Evolutionary conservation across 1,284 basidiomycete species (phyloP).

Genomic region (Ceratobasidium sp.): DNA sequence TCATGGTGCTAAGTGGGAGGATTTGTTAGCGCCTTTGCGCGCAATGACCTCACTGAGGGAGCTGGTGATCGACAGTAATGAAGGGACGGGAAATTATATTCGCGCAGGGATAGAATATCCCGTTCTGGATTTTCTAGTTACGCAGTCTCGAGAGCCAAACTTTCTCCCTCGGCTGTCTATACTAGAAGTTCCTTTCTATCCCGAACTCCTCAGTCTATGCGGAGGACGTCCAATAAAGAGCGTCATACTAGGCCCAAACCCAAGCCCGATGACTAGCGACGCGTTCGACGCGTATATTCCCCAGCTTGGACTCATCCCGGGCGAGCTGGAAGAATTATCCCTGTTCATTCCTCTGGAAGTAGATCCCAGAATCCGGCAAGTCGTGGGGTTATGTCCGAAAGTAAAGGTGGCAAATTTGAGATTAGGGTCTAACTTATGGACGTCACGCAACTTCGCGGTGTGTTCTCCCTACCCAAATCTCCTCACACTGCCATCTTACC

Average conservation of each 20-base stretch:
- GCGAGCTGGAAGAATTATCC: not conserved
- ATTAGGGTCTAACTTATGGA: not conserved
- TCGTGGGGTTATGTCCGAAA: slow-evolving; percentile 13
- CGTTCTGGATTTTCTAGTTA: slow-evolving; percentile 8
- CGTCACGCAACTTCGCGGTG: slow-evolving; percentile 10
- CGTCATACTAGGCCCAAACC: slow-evolving; percentile 12
- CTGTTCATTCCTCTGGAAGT: not conserved
- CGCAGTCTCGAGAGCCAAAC: not conserved
- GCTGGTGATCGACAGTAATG: slow-evolving; percentile 9
- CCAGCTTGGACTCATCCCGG: not conserved
- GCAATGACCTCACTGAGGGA: slow-evolving; percentile 7
- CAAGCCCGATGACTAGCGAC: not conserved
- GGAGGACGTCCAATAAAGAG: not conserved
- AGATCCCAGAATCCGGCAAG: not conserved
- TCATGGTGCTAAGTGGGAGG: not conserved
- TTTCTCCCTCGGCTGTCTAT: slow-evolving; percentile 13
- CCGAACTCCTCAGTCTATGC: slow-evolving; percentile 7
- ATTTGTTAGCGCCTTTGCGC: not conserved
- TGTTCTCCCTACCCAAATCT: not conserved
- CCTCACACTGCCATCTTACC: not conserved
- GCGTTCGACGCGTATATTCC: not conserved
- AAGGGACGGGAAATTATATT: not conserved
- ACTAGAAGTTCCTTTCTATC: slow-evolving; percentile 13
- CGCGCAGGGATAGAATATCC: not conserved
- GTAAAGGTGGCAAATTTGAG: slow-evolving; percentile 11